Evolutionary conservation across 768 basidiomycete species (phyloP), one percentile per base, ranked within the genome.

Genomic region (Podaxis sp.): DNA sequence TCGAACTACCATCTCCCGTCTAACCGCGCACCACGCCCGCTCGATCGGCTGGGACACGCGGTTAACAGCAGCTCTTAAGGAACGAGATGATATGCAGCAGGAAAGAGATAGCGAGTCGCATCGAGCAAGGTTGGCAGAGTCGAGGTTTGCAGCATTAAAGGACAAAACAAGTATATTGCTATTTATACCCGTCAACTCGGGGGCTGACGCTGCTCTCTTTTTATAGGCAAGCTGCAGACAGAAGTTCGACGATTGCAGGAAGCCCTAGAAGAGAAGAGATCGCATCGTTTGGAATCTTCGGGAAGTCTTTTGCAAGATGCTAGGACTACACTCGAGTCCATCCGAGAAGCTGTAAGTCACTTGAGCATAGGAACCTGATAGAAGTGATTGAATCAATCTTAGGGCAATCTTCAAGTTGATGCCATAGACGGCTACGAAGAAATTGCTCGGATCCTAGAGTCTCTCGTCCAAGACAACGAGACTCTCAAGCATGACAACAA

Each of bases 381-480:
- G 30, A 42, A 28, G 24, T 40, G 51, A 58, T 54, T 63, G 59
- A 57, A 60, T 72, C 42, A 76, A 67, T 61, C 80, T 9, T 74
- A 83, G 73, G 63, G 78, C 19, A 74, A 77, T 26, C 44, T 46
- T 7, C 44, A 46, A 13, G 70, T 75, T 55, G 73, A 80, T 38
- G 76, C 79, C 13, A 71, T 76, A 65, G 69, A 73, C 26, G 85
- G 86, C 53, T 80, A 87, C 58, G 73, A 82, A 15, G 89, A 91
- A 68, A 75, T 92, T 17, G 86, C 81, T 38, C 77, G 80, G 59
- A 86, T 95, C 12, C 76, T 97, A 13, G 93, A 94, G 71, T 86
- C 88, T n/a, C 79, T 96, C 33, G 93, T 95, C 7, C 85, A 87
- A 38, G 92, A 93, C 68, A 96, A 95, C 68, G 92, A 95, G 67